Evolutionary conservation across 1,284 basidiomycete genomes (phyloP).

Genomic region (Apiotrichum sp.): DNA sequence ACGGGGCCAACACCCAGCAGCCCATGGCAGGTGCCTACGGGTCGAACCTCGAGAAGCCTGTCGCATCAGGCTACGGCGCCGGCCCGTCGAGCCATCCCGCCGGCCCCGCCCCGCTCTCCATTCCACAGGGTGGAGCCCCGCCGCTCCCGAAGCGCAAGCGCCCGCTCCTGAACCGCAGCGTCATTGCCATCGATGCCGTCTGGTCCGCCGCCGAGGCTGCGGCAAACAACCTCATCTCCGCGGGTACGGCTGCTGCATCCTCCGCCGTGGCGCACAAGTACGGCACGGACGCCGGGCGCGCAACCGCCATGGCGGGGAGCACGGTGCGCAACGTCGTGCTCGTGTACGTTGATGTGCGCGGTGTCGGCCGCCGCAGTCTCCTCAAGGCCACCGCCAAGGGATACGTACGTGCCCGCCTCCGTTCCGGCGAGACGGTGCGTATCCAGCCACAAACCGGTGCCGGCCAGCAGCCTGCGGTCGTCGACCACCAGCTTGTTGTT

Average conservation of each 20-base stretch:
- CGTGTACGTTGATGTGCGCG: constrained; percentile 68
- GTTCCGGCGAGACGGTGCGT: constrained; percentile 34
- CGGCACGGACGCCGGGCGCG: constrained; percentile 59
- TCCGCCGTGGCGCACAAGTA: constrained; percentile 58
- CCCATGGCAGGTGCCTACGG: neutral
- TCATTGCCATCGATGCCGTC: constrained; percentile 66
- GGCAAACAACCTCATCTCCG: constrained; percentile 57
- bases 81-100: neutral
- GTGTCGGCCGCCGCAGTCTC: constrained; percentile 63
- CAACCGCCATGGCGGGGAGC: constrained; percentile 57
- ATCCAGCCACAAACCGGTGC: constrained; percentile 26
- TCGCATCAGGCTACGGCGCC: neutral
- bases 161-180: constrained; percentile 50
- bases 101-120: neutral
- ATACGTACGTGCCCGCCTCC: constrained; percentile 40
- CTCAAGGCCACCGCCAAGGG: constrained; percentile 52
- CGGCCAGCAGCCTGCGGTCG: constrained; percentile 7
- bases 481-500: constrained; percentile 15
- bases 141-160: constrained; percentile 21
- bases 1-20: neutral
- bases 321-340: constrained; percentile 62
- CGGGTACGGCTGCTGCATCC: constrained; percentile 55
- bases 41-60: neutral
- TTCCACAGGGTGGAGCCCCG: neutral
- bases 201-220: constrained; percentile 65